Percentiles rank a stretch among this genome's conserved stretches.
These are phyloP conservation scores for Ocimum tenuiflorum DNA, from an alignment of 257 asterid species.

Conservation along the genomic window DNA sequence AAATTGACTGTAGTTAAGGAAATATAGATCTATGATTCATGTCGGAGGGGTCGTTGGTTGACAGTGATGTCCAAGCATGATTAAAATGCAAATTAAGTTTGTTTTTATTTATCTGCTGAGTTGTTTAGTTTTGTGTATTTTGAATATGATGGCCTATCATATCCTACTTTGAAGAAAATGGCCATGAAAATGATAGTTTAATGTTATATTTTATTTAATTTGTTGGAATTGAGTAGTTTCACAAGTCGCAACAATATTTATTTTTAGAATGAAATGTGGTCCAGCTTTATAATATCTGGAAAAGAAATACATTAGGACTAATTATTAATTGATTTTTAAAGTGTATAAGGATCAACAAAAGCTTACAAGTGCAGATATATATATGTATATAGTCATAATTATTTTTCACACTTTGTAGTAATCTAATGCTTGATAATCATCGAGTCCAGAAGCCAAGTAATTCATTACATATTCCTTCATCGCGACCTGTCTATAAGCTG, in stretches of 20 bases:
- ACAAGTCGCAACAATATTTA: neutral
- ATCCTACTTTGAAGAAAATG: neutral
- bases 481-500: no score
- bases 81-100: conserved; percentile 1
- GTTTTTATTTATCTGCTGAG: neutral
- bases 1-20: no score
- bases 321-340: neutral
- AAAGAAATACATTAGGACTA: neutral
- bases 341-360: no score
- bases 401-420: no score
- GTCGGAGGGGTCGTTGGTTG: conserved; percentile 18
- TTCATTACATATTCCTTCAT: no score
- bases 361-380: no score
- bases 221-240: neutral
- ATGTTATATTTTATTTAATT: neutral
- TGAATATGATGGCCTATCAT: conserved; percentile 14
- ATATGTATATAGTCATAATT: no score
- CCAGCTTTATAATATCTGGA: neutral
- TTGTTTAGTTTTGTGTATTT: neutral
- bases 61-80: conserved; percentile 21
- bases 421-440: no score
- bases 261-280: conserved; percentile 7
- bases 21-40: no score
- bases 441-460: no score
- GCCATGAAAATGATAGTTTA: neutral